Base-by-base conservation (phyloP, 306 rosid genomes). In the Luffa aegyptiaca region DNA sequence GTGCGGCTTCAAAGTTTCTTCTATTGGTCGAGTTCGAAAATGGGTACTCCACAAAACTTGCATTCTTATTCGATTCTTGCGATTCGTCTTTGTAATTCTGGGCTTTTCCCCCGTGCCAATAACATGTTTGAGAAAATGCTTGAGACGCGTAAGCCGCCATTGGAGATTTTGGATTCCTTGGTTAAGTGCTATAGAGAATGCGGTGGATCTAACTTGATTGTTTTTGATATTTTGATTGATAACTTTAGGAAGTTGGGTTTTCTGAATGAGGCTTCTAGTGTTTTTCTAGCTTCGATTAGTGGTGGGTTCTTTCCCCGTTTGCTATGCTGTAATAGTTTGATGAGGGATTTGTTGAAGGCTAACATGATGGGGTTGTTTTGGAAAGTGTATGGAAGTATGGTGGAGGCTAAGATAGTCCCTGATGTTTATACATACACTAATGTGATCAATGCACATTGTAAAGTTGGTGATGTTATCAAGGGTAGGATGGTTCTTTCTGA, bases 381-480 rank as follows among this genome's bases (percentile, higher is more conserved):
- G 93, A 86, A 86, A 80, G 90, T 88, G 64, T 86, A 73, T 78
- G 70, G 77, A 37, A 49, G 81, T 74, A 86, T 90, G 88, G 68
- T 65, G 17, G 83, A 81, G 36, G 77, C 81, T 76, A 83, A 85
- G 42, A 76, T 90, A 21, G 57, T 26, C 21, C 84, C 83, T 16
- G 90, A 88, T 80, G 82, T 80, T 73, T 79, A 80, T 44, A 88
- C 88, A 55, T 88, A 90, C 48, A 56, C 88, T 18, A 78, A 64
- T 80, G 85, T 85, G 58, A 82, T 88, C 57, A 78, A 64, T 35
- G 93, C 91, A 16, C 84, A 88, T 63, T 83, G 82, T 76, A 83
- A 85, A 81, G 80, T 68, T 39, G 90, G 90, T 42, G 84, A 81
- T 83, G 81, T 78, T n/a, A 56, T 64, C 45, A 81, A 80, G 81